phyloP scores from a whole-genome alignment of 2,329 filamentous ascomycete genomes.

The Pyrenophora graminea region DNA sequence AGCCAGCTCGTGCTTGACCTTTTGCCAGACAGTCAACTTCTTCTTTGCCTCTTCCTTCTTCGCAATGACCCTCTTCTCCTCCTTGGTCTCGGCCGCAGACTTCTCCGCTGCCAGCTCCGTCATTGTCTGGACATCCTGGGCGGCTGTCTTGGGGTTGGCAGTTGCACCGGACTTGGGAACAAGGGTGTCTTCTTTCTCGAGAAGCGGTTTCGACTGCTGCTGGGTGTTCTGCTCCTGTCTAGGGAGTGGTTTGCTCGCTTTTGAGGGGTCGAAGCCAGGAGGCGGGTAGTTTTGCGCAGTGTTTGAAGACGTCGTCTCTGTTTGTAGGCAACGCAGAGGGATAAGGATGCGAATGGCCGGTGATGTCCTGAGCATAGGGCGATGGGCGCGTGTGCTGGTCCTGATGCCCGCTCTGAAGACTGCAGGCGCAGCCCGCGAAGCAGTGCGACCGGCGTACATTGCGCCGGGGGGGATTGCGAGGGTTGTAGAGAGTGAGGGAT shows the following conservation, averaged over 20 bases:
- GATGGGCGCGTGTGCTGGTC: conserved; percentile 47
- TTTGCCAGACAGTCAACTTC: conserved; percentile 87
- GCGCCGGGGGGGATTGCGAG: conserved; percentile 30
- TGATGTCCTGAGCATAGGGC: conserved; percentile 55
- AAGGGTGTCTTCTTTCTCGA: conserved; percentile 40
- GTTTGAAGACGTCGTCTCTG: conserved; percentile 58
- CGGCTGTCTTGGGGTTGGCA: conserved; percentile 52
- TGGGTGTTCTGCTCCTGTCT: conserved; percentile 55
- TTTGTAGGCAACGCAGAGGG: conserved; percentile 58
- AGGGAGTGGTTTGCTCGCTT: conserved; percentile 81
- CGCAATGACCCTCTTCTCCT: conserved; percentile 60
- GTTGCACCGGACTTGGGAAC: conserved; percentile 48
- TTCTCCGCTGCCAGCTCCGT: conserved; percentile 68
- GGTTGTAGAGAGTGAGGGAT: conserved; percentile 21
- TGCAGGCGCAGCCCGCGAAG: conserved; percentile 52
- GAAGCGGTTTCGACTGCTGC: conserved; percentile 26
- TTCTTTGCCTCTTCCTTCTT: conserved; percentile 71
- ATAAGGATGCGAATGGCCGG: conserved; percentile 63
- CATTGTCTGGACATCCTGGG: conserved; percentile 56
- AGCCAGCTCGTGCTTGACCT: conserved; percentile 88
- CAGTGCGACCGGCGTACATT: conserved; percentile 54
- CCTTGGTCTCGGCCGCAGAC: conserved; percentile 51
- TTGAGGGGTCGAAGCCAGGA: conserved; percentile 86
- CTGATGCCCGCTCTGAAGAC: conserved; percentile 52
- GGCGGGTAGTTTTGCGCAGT: conserved; percentile 67